phyloP scores from a whole-genome alignment of 2,329 filamentous ascomycete species.

The Pseudogymnoascus sp. region DNA sequence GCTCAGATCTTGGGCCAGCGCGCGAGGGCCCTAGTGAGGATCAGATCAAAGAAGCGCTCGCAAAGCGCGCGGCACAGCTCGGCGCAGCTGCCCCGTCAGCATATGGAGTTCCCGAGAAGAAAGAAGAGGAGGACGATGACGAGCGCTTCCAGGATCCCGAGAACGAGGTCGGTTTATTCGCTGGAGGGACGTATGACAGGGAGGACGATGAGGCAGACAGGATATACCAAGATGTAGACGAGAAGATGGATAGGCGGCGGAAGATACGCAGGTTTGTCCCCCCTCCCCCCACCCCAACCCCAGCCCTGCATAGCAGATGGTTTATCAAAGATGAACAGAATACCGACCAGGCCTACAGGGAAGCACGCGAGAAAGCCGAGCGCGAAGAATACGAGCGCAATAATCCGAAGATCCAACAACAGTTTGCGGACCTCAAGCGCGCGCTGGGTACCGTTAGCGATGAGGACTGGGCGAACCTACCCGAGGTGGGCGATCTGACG shows the following conservation, averaged over 20 bases:
- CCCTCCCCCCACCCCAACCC: constrained; percentile 19
- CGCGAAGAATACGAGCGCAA: constrained; percentile 92
- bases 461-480: constrained; percentile 92
- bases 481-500: constrained; percentile 93
- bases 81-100: constrained; percentile 64
- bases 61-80: constrained; percentile 82
- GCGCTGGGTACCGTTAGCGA: constrained; percentile 82
- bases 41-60: constrained; percentile 95
- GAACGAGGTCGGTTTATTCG: constrained; percentile 92
- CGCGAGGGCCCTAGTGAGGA: constrained; percentile 94
- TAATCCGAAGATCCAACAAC: constrained; percentile 96
- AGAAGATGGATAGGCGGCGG: constrained; percentile 88
- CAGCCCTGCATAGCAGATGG: constrained; percentile 41
- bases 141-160: constrained; percentile 91
- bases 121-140: constrained; percentile 66
- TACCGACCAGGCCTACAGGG: constrained; percentile 74
- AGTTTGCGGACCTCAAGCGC: constrained; percentile 93
- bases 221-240: constrained; percentile 92
- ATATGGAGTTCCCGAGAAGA: constrained; percentile 52
- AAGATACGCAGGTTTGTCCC: constrained; percentile 76
- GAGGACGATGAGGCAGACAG: constrained; percentile 96
- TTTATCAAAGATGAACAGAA: constrained; percentile 72
- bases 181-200: constrained; percentile 90
- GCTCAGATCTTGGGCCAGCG: constrained; percentile 91
- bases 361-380: constrained; percentile 88